phyloP scores from a whole-genome alignment of 139 green algal genomes.

The Yamagishiella unicocca region DNA sequence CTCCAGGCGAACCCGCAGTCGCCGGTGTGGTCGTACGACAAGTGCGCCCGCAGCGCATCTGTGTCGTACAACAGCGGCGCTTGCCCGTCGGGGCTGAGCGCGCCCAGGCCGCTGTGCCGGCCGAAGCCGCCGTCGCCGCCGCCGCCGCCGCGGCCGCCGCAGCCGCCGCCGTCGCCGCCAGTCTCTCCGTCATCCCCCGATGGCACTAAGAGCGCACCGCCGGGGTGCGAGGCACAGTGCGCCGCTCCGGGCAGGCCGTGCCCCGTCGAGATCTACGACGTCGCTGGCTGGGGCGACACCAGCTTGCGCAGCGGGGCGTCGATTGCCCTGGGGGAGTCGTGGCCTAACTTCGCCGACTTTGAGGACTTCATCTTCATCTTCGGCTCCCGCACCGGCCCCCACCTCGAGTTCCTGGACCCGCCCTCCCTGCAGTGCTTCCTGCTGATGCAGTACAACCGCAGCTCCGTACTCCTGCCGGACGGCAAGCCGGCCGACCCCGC shows the following conservation, averaged over 20 bases:
- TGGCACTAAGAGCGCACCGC: background rate
- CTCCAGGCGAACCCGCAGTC: background rate
- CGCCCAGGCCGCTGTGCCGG: background rate
- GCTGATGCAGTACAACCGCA: slow-evolving; percentile 8
- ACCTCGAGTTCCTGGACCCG: slow-evolving; percentile 27
- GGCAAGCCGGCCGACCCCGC: background rate
- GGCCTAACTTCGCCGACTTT: background rate
- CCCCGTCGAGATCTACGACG: slow-evolving; percentile 2
- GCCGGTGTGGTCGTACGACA: slow-evolving; percentile 27
- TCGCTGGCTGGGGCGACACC: background rate
- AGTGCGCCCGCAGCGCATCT: background rate
- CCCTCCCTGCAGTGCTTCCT: slow-evolving; percentile 21
- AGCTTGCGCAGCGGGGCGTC: background rate
- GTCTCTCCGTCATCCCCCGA: background rate
- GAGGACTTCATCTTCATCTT: slow-evolving; percentile 6
- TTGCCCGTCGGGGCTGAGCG: background rate
- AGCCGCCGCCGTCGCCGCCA: background rate
- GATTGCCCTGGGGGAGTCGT: background rate
- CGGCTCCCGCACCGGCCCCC: background rate
- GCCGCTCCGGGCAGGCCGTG: background rate
- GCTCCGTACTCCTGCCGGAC: background rate
- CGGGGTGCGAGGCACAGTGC: background rate
- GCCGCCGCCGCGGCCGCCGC: background rate
- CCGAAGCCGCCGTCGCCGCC: background rate
- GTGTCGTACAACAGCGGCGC: background rate